Evolutionary conservation across 2,329 filamentous ascomycete species (phyloP).

Genomic region (Knufia petricola): DNA sequence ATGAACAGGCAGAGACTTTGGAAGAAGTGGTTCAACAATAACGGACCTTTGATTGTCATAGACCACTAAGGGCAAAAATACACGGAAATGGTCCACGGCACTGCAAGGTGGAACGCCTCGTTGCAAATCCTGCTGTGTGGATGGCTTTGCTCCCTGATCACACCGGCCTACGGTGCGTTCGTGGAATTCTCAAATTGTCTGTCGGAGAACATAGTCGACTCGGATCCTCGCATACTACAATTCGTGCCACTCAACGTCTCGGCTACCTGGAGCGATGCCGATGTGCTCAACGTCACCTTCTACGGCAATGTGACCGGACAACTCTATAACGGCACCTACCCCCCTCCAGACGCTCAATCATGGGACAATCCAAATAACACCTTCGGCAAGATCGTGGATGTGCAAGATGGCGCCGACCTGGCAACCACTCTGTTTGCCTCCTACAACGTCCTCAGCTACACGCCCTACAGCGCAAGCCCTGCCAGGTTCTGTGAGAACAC

Average conservation of each 20-base stretch:
- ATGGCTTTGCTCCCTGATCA: not conserved
- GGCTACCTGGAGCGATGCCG: conserved; percentile 58
- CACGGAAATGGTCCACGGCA: not conserved
- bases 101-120: not conserved
- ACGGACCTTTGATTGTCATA: not conserved
- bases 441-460: conserved; percentile 68
- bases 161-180: conserved; percentile 45
- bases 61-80: not conserved
- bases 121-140: not conserved
- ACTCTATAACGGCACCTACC: conserved; percentile 47
- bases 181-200: conserved; percentile 82
- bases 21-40: not conserved
- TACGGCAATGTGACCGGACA: conserved; percentile 88
- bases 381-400: conserved; percentile 67
- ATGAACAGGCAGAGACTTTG: not conserved
- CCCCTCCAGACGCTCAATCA: conserved; percentile 46
- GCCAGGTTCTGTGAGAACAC: conserved; percentile 57
- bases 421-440: conserved; percentile 64
- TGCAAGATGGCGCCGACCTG: conserved; percentile 48
- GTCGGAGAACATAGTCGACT: conserved; percentile 46
- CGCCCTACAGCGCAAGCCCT: conserved; percentile 48
- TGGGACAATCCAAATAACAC: conserved; percentile 55
- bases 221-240: conserved; percentile 57
- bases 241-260: conserved; percentile 68
- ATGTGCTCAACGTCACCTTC: conserved; percentile 62